Conservation (phyloP, 1,284 basidiomycete genomes). For the Trametes polyzona region DNA sequence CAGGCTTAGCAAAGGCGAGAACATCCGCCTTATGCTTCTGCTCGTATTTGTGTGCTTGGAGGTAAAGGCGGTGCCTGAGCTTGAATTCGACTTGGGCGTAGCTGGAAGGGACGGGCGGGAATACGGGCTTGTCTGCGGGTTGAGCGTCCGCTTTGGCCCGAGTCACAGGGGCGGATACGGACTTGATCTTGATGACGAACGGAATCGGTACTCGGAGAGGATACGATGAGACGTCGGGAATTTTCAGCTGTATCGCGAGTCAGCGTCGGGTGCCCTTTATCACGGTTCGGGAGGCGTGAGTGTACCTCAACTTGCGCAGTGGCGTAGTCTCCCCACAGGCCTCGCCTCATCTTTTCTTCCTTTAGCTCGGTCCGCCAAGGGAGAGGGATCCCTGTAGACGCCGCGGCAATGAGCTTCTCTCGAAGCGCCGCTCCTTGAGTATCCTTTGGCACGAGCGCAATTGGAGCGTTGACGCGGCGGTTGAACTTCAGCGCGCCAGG, state of each 20-base stretch:
- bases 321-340: slow-evolving; percentile 28
- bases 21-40: background rate
- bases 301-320: slow-evolving; percentile 22
- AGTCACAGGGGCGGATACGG: slow-evolving; percentile 5
- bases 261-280: no score
- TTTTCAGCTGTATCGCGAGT: background rate
- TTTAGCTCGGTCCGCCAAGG: slow-evolving; percentile 7
- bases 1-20: background rate
- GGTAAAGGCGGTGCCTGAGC: background rate
- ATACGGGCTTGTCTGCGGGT: slow-evolving; percentile 8
- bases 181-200: slow-evolving; percentile 9
- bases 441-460: slow-evolving; percentile 27
- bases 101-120: slow-evolving; percentile 7
- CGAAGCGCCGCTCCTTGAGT: slow-evolving; percentile 7
- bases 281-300: no score
- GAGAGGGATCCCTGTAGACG: background rate
- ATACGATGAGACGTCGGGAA: background rate
- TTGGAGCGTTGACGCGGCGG: slow-evolving; percentile 9
- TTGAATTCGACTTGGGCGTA: slow-evolving; percentile 8
- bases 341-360: slow-evolving; percentile 23
- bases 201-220: slow-evolving; percentile 18
- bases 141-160: slow-evolving; percentile 5
- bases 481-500: slow-evolving; percentile 24
- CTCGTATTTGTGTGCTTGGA: background rate
- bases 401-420: slow-evolving; percentile 16